Percentiles rank a stretch among this genome's conserved stretches.
These are phyloP conservation scores for Pythium dissotocum DNA, from an alignment of 352 stramenopile genomes.

Conservation along the genomic window DNA sequence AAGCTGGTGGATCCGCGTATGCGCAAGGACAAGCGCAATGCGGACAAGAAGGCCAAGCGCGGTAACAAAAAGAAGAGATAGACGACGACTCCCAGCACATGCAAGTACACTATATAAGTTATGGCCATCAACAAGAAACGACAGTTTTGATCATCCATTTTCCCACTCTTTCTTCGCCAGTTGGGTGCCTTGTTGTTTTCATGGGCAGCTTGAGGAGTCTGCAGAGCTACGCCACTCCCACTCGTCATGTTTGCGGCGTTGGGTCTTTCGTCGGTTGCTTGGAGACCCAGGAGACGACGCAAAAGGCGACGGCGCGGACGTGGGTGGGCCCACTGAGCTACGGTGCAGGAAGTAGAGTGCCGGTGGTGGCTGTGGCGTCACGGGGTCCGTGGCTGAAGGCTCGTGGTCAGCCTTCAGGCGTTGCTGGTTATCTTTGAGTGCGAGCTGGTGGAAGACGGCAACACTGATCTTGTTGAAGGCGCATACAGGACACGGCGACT, in stretches of 20 bases:
- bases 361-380: slow-evolving; percentile 17
- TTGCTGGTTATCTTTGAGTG: slow-evolving; percentile 1
- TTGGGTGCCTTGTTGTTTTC: background rate
- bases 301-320: background rate
- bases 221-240: slow-evolving; percentile 21
- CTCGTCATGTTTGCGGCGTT: slow-evolving; percentile 15
- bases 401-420: background rate
- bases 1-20: slow-evolving; percentile 98
- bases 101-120: slow-evolving; percentile 48
- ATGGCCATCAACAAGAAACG: slow-evolving; percentile 40
- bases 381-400: background rate
- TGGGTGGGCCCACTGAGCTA: background rate
- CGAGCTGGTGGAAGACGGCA: slow-evolving; percentile 37
- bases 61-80: slow-evolving; percentile 89
- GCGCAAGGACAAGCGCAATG: slow-evolving; percentile 95
- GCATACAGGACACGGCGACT: slow-evolving; percentile 81
- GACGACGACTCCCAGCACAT: slow-evolving; percentile 10
- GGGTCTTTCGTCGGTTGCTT: background rate
- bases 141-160: slow-evolving; percentile 3
- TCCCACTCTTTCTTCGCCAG: background rate
- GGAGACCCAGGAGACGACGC: background rate
- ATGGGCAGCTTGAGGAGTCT: background rate
- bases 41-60: slow-evolving; percentile 78
- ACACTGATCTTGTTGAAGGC: slow-evolving; percentile 80
- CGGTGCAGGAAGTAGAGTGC: slow-evolving; percentile 67